Evolutionary conservation across 2,329 filamentous ascomycete genomes (phyloP), one percentile per base, ranked within the genome.

Genomic region (Cladosporium sp.): DNA sequence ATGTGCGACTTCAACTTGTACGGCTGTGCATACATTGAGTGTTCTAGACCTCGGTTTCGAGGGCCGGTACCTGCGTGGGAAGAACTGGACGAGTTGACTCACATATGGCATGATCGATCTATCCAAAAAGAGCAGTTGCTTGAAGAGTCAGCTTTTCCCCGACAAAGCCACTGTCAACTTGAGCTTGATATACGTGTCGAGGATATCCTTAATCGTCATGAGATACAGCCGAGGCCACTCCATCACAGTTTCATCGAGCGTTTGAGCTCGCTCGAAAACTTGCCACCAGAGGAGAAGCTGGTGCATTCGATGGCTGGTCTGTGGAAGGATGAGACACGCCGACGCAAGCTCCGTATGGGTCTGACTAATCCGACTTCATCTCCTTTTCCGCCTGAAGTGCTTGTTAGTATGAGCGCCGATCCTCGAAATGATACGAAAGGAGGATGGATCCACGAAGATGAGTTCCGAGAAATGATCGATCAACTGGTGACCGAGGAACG

Each of bases 1-100:
- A 98, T 99, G 95, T 91, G 90, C 70, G 96, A 99, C 77, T 99
- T 96, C 82, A 99, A 97, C 75, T 82, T 99, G 71, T 98, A 96
- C 77, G 96, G 96, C 7, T 99, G 95, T 75, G 90, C 88, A 65
- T 96, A 94, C 73, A 88, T 98, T 70, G 87, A 94, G 66, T 90
- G 88, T 59, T 82, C 82, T 11, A 91, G 87, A 69, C 87, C 89
- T 1, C 84, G 80, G 32, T 97, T 97, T 74, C 87, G 95, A 64
- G 83, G 83, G 2, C 93, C 93, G 0, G 82, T 97, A 1, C 93
- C 93, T 0, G 81, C 85, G 10, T 88, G 87, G 72, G 82, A 88
- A n/a, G 84, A 89, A 26, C 80, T 88, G n/a, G 84, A 85, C 66
- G 83, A 81, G 64, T 80, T 84, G 11, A 78, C 83, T 34, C 91